Percentiles rank a stretch among this genome's conserved stretches.
Evolutionary conservation across 208 protist genomes (phyloP).

Genomic region (Leptomonas pyrrhocoris): DNA sequence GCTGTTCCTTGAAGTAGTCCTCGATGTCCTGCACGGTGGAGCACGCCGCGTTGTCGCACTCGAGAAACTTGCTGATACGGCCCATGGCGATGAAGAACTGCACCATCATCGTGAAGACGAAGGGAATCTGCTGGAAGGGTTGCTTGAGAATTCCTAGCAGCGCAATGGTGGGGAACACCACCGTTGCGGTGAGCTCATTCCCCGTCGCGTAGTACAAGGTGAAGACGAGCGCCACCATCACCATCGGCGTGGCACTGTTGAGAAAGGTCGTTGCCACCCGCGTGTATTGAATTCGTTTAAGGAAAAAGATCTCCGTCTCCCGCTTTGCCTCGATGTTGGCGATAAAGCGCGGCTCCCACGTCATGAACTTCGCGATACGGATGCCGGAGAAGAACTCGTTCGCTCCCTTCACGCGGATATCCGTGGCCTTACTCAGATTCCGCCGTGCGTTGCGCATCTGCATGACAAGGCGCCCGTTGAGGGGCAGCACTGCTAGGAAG

Average conservation of each 20-base stretch:
- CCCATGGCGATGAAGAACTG: constrained; percentile 79
- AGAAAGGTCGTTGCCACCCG: constrained; percentile 48
- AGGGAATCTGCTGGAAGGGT: constrained; percentile 84
- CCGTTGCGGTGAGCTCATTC: constrained; percentile 58
- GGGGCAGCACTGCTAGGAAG: constrained; percentile 67
- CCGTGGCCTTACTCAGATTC: constrained; percentile 51
- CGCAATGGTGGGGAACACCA: constrained; percentile 57
- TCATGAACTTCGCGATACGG: too few species aligned
- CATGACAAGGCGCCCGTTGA: constrained; percentile 60
- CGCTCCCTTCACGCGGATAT: constrained; percentile 86
- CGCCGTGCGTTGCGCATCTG: constrained; percentile 25
- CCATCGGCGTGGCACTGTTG: constrained; percentile 61
- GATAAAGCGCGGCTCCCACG: constrained; percentile 87
- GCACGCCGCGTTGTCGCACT: constrained; percentile 20
- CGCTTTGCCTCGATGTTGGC: constrained; percentile 50
- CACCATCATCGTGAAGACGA: constrained; percentile 51
- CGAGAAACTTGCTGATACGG: constrained; percentile 73
- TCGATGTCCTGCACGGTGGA: constrained; percentile 35
- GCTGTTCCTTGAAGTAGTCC: constrained; percentile 21
- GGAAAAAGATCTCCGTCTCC: constrained; percentile 42
- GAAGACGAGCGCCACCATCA: constrained; percentile 65
- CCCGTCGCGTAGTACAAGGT: constrained; percentile 55
- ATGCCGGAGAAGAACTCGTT: constrained; percentile 94
- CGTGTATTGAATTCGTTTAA: constrained; percentile 40
- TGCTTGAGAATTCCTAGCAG: constrained; percentile 29